phyloP scores from a whole-genome alignment of 2,329 filamentous ascomycete genomes.

The Cucurbitaria berberidis region DNA sequence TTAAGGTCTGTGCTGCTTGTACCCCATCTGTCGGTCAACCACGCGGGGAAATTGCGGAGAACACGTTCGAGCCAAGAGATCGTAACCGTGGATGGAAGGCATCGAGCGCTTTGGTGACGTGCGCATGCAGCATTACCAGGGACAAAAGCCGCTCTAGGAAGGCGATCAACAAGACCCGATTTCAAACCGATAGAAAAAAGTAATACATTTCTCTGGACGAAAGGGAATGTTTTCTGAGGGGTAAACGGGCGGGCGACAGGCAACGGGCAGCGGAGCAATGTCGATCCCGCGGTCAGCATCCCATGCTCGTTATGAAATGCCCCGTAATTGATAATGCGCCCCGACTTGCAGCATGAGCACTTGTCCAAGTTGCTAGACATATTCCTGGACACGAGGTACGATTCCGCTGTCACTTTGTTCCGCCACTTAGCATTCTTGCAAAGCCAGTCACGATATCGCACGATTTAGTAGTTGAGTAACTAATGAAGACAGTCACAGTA shows the following conservation, averaged over 20 bases:
- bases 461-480: neutral
- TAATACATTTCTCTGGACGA: neutral
- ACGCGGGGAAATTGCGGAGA: slow-evolving; percentile 21
- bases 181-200: neutral
- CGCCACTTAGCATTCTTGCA: slow-evolving; percentile 1
- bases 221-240: slow-evolving; percentile 10
- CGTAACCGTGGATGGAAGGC: neutral
- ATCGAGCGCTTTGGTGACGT: neutral
- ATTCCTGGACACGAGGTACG: neutral
- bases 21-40: neutral
- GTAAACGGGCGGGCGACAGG: slow-evolving; percentile 16
- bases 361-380: neutral
- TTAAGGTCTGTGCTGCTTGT: neutral
- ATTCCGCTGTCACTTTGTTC: slow-evolving; percentile 1
- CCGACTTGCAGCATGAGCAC: slow-evolving; percentile 9
- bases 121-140: neutral
- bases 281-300: slow-evolving; percentile 28
- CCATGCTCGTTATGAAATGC: slow-evolving; percentile 22
- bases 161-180: neutral
- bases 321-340: slow-evolving; percentile 26
- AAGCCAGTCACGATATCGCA: neutral
- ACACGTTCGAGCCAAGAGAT: neutral
- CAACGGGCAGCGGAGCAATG: slow-evolving; percentile 36
- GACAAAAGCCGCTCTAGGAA: slow-evolving; percentile 6
- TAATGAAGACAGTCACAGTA: neutral